Evolutionary conservation across 805 yeast species (phyloP), one percentile per base, ranked within the genome.

Genomic region (Cyberlindnera euphorbiae): DNA sequence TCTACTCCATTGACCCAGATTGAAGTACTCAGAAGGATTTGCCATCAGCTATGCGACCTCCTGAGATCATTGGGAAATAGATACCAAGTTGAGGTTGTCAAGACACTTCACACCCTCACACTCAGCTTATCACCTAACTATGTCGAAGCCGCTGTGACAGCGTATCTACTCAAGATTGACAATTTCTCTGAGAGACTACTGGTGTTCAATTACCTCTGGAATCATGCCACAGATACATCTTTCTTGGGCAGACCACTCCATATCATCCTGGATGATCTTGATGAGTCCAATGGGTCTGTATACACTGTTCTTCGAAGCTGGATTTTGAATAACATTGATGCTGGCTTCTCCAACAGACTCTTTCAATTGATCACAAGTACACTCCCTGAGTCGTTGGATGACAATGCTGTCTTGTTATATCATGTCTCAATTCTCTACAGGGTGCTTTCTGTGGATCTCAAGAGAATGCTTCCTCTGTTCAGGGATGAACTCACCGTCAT

Each of bases 91-190:
- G 94, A 84, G 48, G 70, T 82, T 0, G 84, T 82, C 1, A 75
- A 72, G 35, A 65, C 75, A 16, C 64, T 89, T 2, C 80, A 84
- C 66, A 64, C 69, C 6, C 59, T 90, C 33, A 79, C 77, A 26
- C 56, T 70, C n/a, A 61, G 69, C 14, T 66, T 73, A 17, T 75
- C 75, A 11, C 50, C 69, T 2, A 60, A 71, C 31, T 71, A 73
- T 42, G 69, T 88, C 17, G 95, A 88, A 49, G 90, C 95, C 1
- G 82, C 86, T 0, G 44, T 89, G 3, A 64, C 85, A 0, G 63
- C 73, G 2, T 66, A 77, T 31, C 67, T 85, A 21, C 50, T 79
- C 11, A 53, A 67, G 4, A 55, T 65, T 6, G 42, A 59, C 6
- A 53, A 52, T 24, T 59, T 68, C 15, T 53, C 59, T 6, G 59